Conservation (phyloP, 306 rosid species). For the Ziziphus jujuba region DNA sequence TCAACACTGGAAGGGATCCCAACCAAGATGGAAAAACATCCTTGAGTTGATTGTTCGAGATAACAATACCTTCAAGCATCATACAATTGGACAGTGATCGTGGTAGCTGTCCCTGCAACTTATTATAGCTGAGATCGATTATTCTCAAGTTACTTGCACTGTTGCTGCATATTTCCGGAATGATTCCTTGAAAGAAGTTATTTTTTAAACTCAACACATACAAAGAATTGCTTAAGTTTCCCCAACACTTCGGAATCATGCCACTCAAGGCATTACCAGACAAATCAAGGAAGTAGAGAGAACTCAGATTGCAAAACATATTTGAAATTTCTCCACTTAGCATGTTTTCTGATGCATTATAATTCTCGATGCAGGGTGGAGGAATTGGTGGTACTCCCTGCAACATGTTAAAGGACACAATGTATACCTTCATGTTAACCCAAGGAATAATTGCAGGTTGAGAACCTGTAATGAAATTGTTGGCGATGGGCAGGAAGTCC, state of each 20-base stretch:
- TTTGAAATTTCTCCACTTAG: not conserved
- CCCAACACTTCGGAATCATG: not conserved
- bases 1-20: constrained; percentile 13
- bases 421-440: not conserved
- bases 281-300: too few species aligned
- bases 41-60: constrained; percentile 16
- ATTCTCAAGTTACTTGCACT: not conserved
- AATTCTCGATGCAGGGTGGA: fast-evolving
- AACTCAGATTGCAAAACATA: too few species aligned
- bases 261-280: not conserved
- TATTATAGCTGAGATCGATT: constrained; percentile 30
- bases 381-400: not conserved
- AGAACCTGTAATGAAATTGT: not conserved
- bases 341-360: not conserved
- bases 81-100: constrained; percentile 17
- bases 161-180: not conserved
- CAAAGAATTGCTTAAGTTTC: not conserved
- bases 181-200: not conserved
- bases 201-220: not conserved
- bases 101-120: constrained; percentile 21
- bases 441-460: not conserved
- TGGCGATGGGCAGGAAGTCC: not conserved
- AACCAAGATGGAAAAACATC: constrained; percentile 47
- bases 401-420: not conserved
- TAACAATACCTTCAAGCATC: constrained; percentile 8